These are phyloP conservation scores for Cercospora zeae-maydis DNA, from an alignment of 2,329 filamentous ascomycete species.

Conservation along the genomic window DNA sequence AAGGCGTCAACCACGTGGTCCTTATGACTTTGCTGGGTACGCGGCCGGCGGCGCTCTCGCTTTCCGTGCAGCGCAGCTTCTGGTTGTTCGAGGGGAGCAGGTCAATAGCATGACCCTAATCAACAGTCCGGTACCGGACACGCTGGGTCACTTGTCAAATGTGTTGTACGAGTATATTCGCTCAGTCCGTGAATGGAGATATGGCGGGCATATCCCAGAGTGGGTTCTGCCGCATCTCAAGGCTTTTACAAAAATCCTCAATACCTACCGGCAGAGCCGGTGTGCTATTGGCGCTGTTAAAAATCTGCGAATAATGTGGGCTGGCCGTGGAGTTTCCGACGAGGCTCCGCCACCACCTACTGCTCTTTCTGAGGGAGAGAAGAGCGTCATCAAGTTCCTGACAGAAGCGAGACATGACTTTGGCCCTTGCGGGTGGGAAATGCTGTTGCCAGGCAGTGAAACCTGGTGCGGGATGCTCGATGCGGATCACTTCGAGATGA, in stretches of 20 bases:
- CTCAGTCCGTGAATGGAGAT: slow-evolving; percentile 40
- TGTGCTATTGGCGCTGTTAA: slow-evolving; percentile 29
- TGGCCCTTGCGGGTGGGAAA: slow-evolving; percentile 9
- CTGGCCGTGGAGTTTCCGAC: slow-evolving; percentile 6
- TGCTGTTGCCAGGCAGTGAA: slow-evolving; percentile 8
- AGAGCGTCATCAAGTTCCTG: slow-evolving; percentile 10
- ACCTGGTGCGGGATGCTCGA: slow-evolving; percentile 6
- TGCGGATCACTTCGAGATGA: slow-evolving; percentile 15
- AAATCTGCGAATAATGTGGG: slow-evolving; percentile 26
- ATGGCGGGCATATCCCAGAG: slow-evolving; percentile 22
- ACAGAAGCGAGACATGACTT: slow-evolving; percentile 12
- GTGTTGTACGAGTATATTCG: slow-evolving; percentile 50
- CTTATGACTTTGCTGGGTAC: slow-evolving; percentile 38
- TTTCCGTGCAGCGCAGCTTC: slow-evolving; percentile 18
- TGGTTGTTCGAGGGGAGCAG: slow-evolving; percentile 15
- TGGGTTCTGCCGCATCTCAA: slow-evolving; percentile 54
- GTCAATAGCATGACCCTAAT: slow-evolving; percentile 33
- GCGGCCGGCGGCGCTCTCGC: slow-evolving; percentile 26
- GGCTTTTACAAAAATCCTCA: slow-evolving; percentile 48
- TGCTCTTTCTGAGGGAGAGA: slow-evolving; percentile 5
- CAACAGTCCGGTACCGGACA: slow-evolving; percentile 31
- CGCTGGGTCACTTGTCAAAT: slow-evolving; percentile 60
- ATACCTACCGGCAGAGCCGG: slow-evolving; percentile 24
- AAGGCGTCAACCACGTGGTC: slow-evolving; percentile 36
- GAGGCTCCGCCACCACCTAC: neutral